Evolutionary conservation across 1,139 yeast genomes (phyloP), one percentile per base, ranked within the genome.

Genomic region (Kodamaea alishanica): DNA sequence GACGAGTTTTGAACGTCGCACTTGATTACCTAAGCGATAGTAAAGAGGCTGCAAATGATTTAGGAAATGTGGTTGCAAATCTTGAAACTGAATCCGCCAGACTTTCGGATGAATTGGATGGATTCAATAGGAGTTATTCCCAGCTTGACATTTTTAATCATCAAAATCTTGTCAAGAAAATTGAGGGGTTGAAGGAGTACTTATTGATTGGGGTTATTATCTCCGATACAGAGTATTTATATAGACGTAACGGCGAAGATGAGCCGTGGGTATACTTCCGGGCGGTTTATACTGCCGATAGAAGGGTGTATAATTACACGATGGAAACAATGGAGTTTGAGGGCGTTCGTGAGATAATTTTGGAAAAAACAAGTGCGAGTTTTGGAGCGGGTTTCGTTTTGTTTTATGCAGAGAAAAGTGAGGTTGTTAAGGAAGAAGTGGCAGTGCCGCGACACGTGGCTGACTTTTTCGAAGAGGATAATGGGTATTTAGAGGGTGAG

Each of bases 191-290:
- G 26, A 39, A 46, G 4, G 24, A 44, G 26, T 67, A 65, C 41
- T 35, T 48, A 2, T 49, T 67, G 24, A 44, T 56, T 0, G 65
- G 67, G 1, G 57, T 65, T 9, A 51, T 66, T 6, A 32, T 63
- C n/a, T 56, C 59, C 6, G 69, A 63, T 33, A 34, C 47, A 5
- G 61, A 63, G 33, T 68, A 64, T 44, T 58, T 44, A 26, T 50
- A 48, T 44, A 33, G 43, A 23, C 42, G 46, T 31, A 39, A 43
- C 36, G 42, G 33, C 3, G 40, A 34, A 4, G 43, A 38, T 10
- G 51, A 47, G 28, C 41, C 38, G 2, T 50, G 54, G 54, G 45
- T 48, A 1, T 43, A 42, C 26, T 50, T 44, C 36, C 39, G 40
- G 20, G 51, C 49, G 6, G 33, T 41, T 12, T 32, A 24, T 28